Evolutionary conservation across 73 alveolate species (phyloP), one percentile per base, ranked within the genome.

Genomic region (Tetrahymena thermophila): DNA sequence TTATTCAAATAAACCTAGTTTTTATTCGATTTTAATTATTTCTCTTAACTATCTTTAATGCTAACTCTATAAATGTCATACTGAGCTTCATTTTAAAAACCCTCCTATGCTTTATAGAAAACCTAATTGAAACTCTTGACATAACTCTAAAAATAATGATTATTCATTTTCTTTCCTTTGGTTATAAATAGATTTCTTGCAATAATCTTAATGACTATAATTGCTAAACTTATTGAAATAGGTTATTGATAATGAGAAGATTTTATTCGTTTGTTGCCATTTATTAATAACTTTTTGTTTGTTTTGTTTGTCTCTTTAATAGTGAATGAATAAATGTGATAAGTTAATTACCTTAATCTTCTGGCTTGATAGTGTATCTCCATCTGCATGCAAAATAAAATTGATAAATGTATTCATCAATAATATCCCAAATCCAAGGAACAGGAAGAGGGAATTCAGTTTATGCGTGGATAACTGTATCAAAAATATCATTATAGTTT

Each of bases 381-480:
- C 89, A 71, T 71, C 89, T 71, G 37, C 89, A 71, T n/a, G 89
- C 89, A 71, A 71, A 71, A 31, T 71, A 71, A 31, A 71, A 71
- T 71, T 71, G 89, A 31, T 71, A 71, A 71, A 71, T 71, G 89
- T 71, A 71, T 71, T 71, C 89, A 31, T 71, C 89, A 71, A 71
- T 71, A 25, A 71, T 71, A 71, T 71, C 89, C 89, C 89, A 71
- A 71, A 71, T 71, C 89, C 89, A 71, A 71, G 89, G 89, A 71
- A 71, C 89, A 71, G 89, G 89, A 71, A 71, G 89, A 71, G 89
- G 42, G 31, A 19, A 71, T 71, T 71, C 89, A 71, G 31, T 34
- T 31, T 71, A 71, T 28, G 89, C 89, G 42, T 71, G 89, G 13
- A 71, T 71, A 19, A 71, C 89, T n/a, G 89, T 28, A 14, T 71